A percentile compares a stretch with the other conserved stretches of the same genome.
Evolutionary conservation across 2,329 filamentous ascomycete species (phyloP).

Genomic region (Albifimbria verrucaria): DNA sequence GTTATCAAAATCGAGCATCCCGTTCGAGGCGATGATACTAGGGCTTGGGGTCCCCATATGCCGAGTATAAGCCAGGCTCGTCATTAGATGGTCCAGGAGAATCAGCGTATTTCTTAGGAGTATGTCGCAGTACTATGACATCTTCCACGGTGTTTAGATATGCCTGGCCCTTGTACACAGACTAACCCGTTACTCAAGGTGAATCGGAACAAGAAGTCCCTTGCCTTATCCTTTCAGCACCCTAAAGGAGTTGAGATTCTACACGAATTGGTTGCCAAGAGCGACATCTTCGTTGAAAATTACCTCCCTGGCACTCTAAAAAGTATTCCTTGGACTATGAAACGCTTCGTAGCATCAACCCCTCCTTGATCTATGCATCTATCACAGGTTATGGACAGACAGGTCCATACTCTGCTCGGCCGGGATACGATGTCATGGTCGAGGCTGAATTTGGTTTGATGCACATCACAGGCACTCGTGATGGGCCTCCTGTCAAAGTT

Average conservation of each 20-base stretch:
- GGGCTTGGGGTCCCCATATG: conserved; percentile 97
- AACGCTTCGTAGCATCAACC: conserved; percentile 77
- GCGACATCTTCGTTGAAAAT: conserved; percentile 94
- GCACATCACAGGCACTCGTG: conserved; percentile 91
- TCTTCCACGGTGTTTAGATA: no score
- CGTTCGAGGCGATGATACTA: conserved; percentile 83
- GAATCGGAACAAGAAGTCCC: conserved; percentile 95
- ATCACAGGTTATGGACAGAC: conserved; percentile 98
- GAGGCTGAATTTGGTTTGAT: conserved; percentile 97
- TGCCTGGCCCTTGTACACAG: not conserved
- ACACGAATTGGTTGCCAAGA: conserved; percentile 77
- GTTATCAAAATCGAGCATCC: conserved; percentile 98
- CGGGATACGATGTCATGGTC: conserved; percentile 99
- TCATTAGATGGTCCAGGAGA: conserved; percentile 71
- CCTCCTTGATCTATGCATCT: conserved; percentile 84
- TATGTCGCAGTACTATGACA: no score
- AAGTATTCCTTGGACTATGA: conserved; percentile 92
- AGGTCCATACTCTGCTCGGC: conserved; percentile 80
- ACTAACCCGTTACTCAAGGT: conserved; percentile 51
- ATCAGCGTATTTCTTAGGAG: conserved; percentile 89
- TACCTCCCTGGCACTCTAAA: conserved; percentile 87
- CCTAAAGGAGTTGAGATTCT: conserved; percentile 80
- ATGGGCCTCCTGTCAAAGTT: conserved; percentile 92
- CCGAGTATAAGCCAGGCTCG: conserved; percentile 64
- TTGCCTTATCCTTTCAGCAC: conserved; percentile 88